Percentiles rank a stretch among this genome's conserved stretches.
These are phyloP conservation scores for Fusarium virguliforme DNA, from an alignment of 2,329 filamentous ascomycete species.

Conservation along the genomic window DNA sequence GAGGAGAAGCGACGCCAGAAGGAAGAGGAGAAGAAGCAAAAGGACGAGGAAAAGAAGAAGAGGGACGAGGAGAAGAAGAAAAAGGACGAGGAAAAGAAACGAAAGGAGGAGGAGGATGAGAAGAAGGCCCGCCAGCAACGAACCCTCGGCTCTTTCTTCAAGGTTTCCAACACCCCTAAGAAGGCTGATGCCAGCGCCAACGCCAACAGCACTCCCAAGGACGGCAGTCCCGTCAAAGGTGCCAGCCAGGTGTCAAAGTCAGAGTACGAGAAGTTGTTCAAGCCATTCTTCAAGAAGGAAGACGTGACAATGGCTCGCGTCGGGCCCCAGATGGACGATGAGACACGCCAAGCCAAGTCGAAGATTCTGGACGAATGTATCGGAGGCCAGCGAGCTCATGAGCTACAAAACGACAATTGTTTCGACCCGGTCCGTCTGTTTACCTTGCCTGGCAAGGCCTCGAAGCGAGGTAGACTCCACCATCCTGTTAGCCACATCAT, in stretches of 20 bases:
- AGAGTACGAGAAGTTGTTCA: conserved; percentile 80
- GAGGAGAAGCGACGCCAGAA: conserved; percentile 60
- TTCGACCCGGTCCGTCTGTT: conserved; percentile 67
- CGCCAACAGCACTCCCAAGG: conserved; percentile 51
- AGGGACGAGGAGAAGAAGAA: conserved; percentile 63
- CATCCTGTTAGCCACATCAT: conserved; percentile 75
- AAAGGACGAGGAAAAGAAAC: conserved; percentile 61
- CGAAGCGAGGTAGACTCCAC: conserved; percentile 64
- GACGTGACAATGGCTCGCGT: conserved; percentile 79
- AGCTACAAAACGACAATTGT: conserved; percentile 50
- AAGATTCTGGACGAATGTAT: conserved; percentile 69
- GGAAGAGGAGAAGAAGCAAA: conserved; percentile 52
- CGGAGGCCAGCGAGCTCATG: conserved; percentile 62
- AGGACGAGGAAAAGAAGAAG: conserved; percentile 69
- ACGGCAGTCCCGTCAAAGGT: conserved; percentile 45
- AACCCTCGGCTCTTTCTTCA: conserved; percentile 66
- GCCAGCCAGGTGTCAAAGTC: conserved; percentile 53
- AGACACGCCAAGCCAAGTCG: conserved; percentile 68
- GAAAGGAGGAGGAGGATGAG: conserved; percentile 68
- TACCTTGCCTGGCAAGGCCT: conserved; percentile 59
- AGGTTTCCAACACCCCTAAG: conserved; percentile 58
- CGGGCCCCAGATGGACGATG: conserved; percentile 71
- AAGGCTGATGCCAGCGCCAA: conserved; percentile 58
- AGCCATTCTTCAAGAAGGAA: conserved; percentile 84
- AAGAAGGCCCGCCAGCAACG: conserved; percentile 67